phyloP scores from a whole-genome alignment of 495 filamentous ascomycete species.

The Aspergillus saccharolyticus region DNA sequence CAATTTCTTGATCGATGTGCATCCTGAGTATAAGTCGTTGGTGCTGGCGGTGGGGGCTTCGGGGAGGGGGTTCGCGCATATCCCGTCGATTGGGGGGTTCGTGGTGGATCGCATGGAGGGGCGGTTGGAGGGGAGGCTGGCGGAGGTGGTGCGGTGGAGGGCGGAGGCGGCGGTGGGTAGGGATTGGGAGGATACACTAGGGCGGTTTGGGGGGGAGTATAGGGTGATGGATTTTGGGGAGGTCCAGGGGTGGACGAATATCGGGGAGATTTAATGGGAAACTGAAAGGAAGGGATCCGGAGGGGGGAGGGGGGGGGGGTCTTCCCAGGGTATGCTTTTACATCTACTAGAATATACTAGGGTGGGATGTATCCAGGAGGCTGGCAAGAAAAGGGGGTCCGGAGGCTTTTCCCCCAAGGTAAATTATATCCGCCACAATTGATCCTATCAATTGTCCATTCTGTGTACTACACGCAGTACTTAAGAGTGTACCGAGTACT shows the following conservation, averaged over 20 bases:
- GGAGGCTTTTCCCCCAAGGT: no score
- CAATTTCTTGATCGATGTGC: constrained; percentile 42
- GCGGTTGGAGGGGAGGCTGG: constrained; percentile 31
- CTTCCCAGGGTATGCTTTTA: no score
- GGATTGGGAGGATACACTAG: constrained; percentile 47
- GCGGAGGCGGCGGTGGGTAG: constrained; percentile 42
- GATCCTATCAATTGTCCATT: no score
- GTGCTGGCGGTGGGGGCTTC: constrained; percentile 47
- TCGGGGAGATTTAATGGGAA: no score
- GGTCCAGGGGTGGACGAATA: constrained; percentile 33
- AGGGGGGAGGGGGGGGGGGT: no score
- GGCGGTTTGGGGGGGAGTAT: constrained; percentile 40
- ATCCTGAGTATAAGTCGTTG: constrained; percentile 36
- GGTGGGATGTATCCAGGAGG: no score
- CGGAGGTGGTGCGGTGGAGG: constrained; percentile 42
- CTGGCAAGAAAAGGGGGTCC: no score
- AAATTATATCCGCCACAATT: no score
- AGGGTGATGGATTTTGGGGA: constrained; percentile 45
- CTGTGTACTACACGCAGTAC: no score
- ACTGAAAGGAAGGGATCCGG: no score
- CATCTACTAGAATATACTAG: no score
- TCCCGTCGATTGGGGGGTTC: constrained; percentile 44
- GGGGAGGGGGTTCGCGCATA: constrained; percentile 25
- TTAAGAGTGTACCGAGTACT: no score
- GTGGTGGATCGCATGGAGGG: constrained; percentile 45